Evolutionary conservation across 306 rosid genomes (phyloP).

Genomic region (Prunus davidiana): DNA sequence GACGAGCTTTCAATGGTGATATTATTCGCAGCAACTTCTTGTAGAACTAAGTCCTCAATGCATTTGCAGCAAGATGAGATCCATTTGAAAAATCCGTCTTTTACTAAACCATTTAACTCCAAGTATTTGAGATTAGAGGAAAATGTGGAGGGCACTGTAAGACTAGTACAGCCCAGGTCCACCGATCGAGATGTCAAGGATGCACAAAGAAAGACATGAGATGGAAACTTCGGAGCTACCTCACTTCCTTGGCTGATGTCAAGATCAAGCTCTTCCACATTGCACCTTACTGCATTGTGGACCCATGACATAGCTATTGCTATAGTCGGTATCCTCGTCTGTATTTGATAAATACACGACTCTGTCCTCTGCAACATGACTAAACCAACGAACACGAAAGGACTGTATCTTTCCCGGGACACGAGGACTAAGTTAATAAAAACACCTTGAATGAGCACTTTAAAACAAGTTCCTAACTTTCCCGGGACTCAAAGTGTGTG

Average conservation of each 20-base stretch:
- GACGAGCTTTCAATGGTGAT: background rate
- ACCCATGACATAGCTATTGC: background rate
- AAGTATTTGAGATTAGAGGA: background rate
- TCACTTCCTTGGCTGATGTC: background rate
- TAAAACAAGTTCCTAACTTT: too few relatives aligned
- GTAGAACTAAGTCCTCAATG: background rate
- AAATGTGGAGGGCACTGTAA: background rate
- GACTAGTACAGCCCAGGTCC: background rate
- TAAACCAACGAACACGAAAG: background rate
- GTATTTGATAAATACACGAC: too few relatives aligned
- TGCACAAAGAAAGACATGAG: background rate
- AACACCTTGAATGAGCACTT: too few relatives aligned
- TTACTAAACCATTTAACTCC: background rate
- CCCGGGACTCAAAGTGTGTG: too few relatives aligned
- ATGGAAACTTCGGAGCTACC: background rate
- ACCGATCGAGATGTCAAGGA: background rate
- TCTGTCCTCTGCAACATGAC: background rate
- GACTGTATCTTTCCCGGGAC: too few relatives aligned
- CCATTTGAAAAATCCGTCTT: slow-evolving; percentile 2
- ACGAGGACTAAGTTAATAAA: too few relatives aligned
- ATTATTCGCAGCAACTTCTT: background rate
- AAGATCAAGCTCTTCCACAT: background rate
- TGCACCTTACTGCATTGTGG: background rate
- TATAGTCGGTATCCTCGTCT: background rate
- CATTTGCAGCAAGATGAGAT: background rate